Base-by-base conservation (phyloP, 768 basidiomycete genomes). In the Tubosaeta sp. region DNA sequence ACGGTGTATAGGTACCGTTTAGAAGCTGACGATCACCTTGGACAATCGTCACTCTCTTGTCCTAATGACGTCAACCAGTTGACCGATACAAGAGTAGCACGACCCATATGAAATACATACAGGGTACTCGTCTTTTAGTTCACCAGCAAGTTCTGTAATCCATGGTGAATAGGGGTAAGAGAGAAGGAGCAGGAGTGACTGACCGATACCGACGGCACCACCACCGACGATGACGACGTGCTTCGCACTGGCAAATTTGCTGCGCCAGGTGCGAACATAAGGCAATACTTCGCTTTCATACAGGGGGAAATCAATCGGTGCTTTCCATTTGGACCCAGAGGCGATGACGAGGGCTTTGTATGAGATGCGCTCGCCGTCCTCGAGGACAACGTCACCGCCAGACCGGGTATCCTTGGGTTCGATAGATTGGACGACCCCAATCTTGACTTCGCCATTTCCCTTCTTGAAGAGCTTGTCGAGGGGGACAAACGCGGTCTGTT, bases 341-440 rank as follows among this genome's bases (percentile, higher is more conserved):
- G 83, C 77, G 32, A 88, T 65, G 34, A 88, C 74, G 39, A 89
- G 78, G 19, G 77, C 66, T 11, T 75, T 74, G 64, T 81, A 89
- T 8, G 67, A 62, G 12, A 87, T 52, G 43, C 62, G 63, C 46
- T 81, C 74, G 32, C 82, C 83, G 54, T 71, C 59, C 56, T 71
- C 72, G 9, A 88, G 73, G 6, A 75, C 68, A 6, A 88, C 73
- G 19, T 76, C 71, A 0, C 79, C 79, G n/a, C 74, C 73, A 13
- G 66, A 59, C 5, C 64, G 64, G 27, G 58, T 48, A 17, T 54
- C 55, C 43, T 50, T 53, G 34, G 68, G 73, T 5, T 76, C 66
- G 48, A 85, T 67, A 43, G 78, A 64, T 6, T 53, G 65, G 51
- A 75, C 74, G 46, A 57, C 52, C 22, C 74, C 76, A 22, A 68